phyloP scores from a whole-genome alignment of 345 rosid species.

The Turnera subulata region DNA sequence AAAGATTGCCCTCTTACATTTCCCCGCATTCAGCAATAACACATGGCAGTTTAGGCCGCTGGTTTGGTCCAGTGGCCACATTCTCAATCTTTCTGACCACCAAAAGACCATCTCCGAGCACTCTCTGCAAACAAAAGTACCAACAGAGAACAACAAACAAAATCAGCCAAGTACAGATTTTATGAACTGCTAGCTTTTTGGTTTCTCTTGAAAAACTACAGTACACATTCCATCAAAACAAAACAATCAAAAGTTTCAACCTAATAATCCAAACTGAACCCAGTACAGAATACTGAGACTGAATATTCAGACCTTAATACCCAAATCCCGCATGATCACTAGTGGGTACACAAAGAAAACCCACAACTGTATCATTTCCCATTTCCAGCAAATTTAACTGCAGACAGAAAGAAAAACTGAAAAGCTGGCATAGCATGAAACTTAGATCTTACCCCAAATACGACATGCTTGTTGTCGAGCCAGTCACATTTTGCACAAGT shows the following conservation, averaged over 20 bases:
- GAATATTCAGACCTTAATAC: not conserved
- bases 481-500: constrained; percentile 97
- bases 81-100: constrained; percentile 90
- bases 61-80: constrained; percentile 89
- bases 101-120: constrained; percentile 86
- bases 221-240: too few relatives aligned
- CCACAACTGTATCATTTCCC: too few relatives aligned
- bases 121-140: constrained; percentile 43
- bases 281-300: not conserved
- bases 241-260: not conserved
- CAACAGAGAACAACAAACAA: not conserved
- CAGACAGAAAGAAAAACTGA: not conserved
- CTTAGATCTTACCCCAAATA: constrained; percentile 79
- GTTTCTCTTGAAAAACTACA: too few relatives aligned
- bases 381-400: not conserved
- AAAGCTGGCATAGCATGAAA: not conserved
- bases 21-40: constrained; percentile 87
- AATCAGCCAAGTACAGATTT: not conserved
- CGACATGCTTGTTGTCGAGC: constrained; percentile 96
- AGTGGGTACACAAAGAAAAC: too few relatives aligned
- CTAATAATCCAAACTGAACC: not conserved
- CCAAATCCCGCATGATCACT: not conserved
- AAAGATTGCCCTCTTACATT: constrained; percentile 38
- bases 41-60: constrained; percentile 80
- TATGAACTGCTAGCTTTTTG: too few relatives aligned